phyloP scores from a whole-genome alignment of 73 alveolate genomes.

The Paramecium tetraurelia region DNA sequence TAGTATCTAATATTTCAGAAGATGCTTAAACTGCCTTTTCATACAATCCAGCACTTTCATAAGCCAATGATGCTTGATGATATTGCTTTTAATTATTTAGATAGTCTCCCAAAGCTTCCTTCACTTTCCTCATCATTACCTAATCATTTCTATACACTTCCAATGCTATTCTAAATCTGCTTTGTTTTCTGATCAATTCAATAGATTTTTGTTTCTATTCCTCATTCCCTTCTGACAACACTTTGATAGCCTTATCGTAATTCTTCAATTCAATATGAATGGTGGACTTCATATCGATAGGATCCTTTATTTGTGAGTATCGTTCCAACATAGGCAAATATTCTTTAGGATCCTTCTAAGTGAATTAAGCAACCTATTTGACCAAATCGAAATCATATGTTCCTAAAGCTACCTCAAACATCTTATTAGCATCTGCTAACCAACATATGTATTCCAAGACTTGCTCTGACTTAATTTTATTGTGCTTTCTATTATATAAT shows the following conservation, averaged over 20 bases:
- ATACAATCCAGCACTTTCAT: constrained; percentile 52
- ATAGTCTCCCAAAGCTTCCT: constrained; percentile 48
- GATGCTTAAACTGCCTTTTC: constrained; percentile 48
- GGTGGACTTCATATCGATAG: constrained; percentile 36
- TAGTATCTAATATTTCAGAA: constrained; percentile 30
- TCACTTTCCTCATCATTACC: not conserved
- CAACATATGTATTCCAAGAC: constrained; percentile 96
- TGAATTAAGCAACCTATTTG: constrained; percentile 89
- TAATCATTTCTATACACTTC: constrained; percentile 40
- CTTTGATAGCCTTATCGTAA: constrained; percentile 53
- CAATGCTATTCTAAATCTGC: constrained; percentile 44
- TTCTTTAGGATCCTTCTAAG: constrained; percentile 99
- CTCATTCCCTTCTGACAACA: constrained; percentile 45
- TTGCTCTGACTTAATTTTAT: constrained; percentile 79
- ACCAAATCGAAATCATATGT: constrained; percentile 97
- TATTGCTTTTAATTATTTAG: constrained; percentile 25
- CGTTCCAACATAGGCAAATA: constrained; percentile 84
- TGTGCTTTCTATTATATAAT: constrained; percentile 61
- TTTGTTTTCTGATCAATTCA: constrained; percentile 19
- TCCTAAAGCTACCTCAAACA: constrained; percentile 94
- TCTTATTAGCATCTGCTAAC: constrained; percentile 94
- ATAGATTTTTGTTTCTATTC: constrained; percentile 36
- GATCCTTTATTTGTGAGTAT: constrained; percentile 37
- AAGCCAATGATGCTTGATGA: constrained; percentile 55
- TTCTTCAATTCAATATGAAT: constrained; percentile 51